Evolutionary conservation across 805 yeast species (phyloP).

Genomic region (Huiozyma naganishii): DNA sequence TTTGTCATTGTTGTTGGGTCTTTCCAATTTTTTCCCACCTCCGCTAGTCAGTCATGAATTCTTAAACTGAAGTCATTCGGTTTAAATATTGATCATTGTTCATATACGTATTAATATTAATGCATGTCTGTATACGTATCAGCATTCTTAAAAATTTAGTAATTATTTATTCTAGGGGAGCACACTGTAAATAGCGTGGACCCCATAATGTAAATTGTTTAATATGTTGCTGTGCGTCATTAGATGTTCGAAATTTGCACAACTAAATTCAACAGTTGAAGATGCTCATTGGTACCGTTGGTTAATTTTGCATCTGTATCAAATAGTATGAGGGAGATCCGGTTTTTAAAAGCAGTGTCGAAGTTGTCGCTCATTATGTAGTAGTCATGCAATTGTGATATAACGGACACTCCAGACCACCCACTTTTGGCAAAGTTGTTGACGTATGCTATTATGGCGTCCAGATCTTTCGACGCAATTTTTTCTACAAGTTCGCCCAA

Average conservation of each 20-base stretch:
- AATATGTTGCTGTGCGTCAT: background rate
- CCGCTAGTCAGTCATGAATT: no score
- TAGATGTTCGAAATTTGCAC: constrained; percentile 36
- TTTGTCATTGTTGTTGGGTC: no score
- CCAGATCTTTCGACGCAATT: constrained; percentile 26
- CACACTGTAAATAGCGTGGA: background rate
- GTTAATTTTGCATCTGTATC: constrained; percentile 64
- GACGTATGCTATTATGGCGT: constrained; percentile 33
- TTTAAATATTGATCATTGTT: no score
- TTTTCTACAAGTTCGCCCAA: constrained; percentile 34
- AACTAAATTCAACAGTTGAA: constrained; percentile 63
- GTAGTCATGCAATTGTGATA: constrained; percentile 60
- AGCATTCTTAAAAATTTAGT: background rate
- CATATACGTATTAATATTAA: no score
- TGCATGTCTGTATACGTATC: background rate
- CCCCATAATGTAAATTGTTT: background rate
- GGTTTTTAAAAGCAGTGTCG: constrained; percentile 47
- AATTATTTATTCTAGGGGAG: background rate
- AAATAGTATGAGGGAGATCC: constrained; percentile 53
- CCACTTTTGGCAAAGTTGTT: constrained; percentile 51
- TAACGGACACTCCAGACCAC: constrained; percentile 67
- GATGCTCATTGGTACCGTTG: constrained; percentile 83
- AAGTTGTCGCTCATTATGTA: constrained; percentile 46
- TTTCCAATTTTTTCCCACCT: no score
- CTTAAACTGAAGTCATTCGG: no score